Conservation (phyloP, 805 yeast genomes). For the Komagataella pseudopastoris region DNA sequence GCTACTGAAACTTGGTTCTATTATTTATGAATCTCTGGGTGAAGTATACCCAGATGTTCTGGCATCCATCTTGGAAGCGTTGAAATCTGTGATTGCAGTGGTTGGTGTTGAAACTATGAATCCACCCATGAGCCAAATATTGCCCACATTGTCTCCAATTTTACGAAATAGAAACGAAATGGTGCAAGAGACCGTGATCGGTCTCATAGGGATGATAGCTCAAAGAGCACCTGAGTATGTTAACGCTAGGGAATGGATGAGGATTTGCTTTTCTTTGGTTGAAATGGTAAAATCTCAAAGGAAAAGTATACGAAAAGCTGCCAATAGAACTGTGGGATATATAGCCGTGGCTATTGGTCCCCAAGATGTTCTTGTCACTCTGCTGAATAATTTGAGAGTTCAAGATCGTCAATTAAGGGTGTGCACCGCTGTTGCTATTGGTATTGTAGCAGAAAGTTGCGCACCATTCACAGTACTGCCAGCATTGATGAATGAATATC, state of each 20-base stretch:
- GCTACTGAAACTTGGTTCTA: slow-evolving; percentile 54
- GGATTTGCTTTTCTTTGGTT: slow-evolving; percentile 80
- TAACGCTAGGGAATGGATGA: slow-evolving; percentile 94
- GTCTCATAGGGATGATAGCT: slow-evolving; percentile 73
- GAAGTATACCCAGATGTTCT: slow-evolving; percentile 91
- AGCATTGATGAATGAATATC: slow-evolving; percentile 88
- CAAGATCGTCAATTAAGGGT: slow-evolving; percentile 95
- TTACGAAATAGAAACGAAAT: slow-evolving; percentile 79
- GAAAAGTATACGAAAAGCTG: slow-evolving; percentile 66
- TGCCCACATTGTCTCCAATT: slow-evolving; percentile 87
- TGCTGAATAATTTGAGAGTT: slow-evolving; percentile 72
- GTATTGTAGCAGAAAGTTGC: slow-evolving; percentile 89
- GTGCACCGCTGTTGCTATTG: slow-evolving; percentile 96
- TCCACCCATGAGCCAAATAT: slow-evolving; percentile 71
- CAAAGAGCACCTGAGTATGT: slow-evolving; percentile 67
- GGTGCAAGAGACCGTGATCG: slow-evolving; percentile 76
- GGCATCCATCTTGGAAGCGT: slow-evolving; percentile 70
- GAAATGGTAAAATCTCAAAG: slow-evolving; percentile 79
- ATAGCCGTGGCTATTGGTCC: slow-evolving; percentile 94
- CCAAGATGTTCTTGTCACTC: slow-evolving; percentile 77
- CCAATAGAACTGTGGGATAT: slow-evolving; percentile 82
- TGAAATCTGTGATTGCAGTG: slow-evolving; percentile 45
- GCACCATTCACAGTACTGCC: slow-evolving; percentile 90
- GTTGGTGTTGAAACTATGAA: slow-evolving; percentile 49
- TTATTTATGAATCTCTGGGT: slow-evolving; percentile 82